Evolutionary conservation across 768 basidiomycete genomes (phyloP).

Genomic region (Leccinum imitatum): DNA sequence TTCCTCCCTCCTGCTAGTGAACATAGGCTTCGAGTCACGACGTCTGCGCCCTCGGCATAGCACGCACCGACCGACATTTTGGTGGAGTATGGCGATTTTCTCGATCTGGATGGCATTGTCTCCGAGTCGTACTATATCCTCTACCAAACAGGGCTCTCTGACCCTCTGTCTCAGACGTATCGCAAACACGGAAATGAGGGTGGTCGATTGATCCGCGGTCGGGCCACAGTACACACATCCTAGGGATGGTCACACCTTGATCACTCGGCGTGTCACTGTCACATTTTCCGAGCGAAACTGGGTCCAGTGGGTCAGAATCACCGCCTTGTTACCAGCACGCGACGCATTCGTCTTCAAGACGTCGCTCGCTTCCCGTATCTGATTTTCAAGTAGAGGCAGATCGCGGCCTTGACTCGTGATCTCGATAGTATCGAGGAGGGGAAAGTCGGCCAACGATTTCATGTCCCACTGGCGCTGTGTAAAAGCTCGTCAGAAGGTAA

Average conservation of each 20-base stretch:
- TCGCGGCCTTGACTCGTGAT: not conserved
- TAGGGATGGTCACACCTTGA: constrained; percentile 8
- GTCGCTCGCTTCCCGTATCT: not conserved
- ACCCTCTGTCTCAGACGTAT: not conserved
- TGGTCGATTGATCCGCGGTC: not conserved
- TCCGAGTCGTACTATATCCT: too few relatives aligned
- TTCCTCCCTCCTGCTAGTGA: too few relatives aligned
- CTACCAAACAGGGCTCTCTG: not conserved
- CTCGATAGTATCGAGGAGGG: constrained; percentile 9
- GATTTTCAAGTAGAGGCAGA: not conserved
- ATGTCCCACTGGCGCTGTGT: not conserved
- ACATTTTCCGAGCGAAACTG: not conserved
- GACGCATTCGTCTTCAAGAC: constrained; percentile 10
- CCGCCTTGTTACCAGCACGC: constrained; percentile 1
- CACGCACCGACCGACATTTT: too few relatives aligned
- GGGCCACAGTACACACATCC: not conserved
- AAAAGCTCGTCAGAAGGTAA: not conserved
- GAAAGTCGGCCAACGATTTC: not conserved
- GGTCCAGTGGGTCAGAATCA: not conserved
- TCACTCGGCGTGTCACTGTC: not conserved
- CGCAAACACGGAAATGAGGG: not conserved
- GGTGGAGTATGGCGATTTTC: too few relatives aligned
- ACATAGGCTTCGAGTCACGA: too few relatives aligned
- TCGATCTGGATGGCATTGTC: too few relatives aligned
- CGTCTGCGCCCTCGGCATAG: too few relatives aligned